These are phyloP conservation scores for Xylaria sp. DNA, from an alignment of 2,329 filamentous ascomycete species.

Conservation along the genomic window DNA sequence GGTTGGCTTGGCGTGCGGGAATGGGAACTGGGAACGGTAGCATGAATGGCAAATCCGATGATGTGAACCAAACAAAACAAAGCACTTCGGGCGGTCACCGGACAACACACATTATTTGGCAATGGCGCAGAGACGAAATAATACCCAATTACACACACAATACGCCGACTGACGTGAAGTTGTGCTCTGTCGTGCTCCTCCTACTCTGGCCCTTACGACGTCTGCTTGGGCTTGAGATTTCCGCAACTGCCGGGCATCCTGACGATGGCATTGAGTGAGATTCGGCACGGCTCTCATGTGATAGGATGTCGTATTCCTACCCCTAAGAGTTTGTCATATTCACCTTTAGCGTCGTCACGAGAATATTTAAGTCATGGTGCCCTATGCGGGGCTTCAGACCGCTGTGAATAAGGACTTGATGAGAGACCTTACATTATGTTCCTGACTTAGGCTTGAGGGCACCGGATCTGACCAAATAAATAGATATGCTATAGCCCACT, in stretches of 20 bases:
- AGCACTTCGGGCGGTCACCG: slow-evolving; percentile 27
- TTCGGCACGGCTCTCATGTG: background rate
- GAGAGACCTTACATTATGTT: background rate
- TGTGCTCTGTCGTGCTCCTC: slow-evolving; percentile 17
- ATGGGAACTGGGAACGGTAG: slow-evolving; percentile 37
- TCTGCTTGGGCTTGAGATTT: slow-evolving; percentile 2
- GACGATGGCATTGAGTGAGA: background rate
- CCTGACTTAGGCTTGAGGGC: background rate
- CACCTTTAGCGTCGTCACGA: background rate
- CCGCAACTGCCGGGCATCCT: background rate
- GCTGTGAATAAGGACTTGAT: background rate
- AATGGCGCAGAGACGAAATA: slow-evolving; percentile 34
- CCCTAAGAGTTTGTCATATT: background rate
- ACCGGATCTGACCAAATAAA: background rate
- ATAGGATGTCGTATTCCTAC: background rate
- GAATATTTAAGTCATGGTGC: background rate
- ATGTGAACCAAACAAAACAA: slow-evolving; percentile 23
- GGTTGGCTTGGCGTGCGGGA: slow-evolving; percentile 23
- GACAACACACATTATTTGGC: slow-evolving; percentile 27
- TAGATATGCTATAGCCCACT: slow-evolving; percentile 13
- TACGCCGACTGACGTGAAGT: slow-evolving; percentile 26
- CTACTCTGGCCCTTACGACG: background rate
- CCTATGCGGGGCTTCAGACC: background rate
- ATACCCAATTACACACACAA: slow-evolving; percentile 34
- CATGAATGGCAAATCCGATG: slow-evolving; percentile 38